A percentile compares a stretch with the other conserved stretches of the same genome.
phyloP scores from a whole-genome alignment of 805 yeast genomes.

The Saturnispora galanensis region DNA sequence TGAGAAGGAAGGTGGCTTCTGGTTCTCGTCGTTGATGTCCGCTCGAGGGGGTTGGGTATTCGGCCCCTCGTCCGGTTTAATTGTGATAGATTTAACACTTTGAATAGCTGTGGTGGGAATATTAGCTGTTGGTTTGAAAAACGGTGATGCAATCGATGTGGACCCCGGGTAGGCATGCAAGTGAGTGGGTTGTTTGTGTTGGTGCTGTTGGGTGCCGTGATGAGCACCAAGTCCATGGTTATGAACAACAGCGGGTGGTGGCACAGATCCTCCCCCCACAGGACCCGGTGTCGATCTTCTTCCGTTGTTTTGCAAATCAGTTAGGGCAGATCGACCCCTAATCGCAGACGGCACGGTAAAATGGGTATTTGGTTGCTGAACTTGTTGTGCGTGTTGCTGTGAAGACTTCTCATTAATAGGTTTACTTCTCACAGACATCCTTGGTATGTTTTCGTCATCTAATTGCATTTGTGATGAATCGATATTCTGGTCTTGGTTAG shows the following conservation, averaged over 20 bases:
- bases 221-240: slow-evolving; percentile 8
- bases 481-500: slow-evolving; percentile 7
- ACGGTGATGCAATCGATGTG: slow-evolving; percentile 22
- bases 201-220: slow-evolving; percentile 27
- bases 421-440: slow-evolving; percentile 11
- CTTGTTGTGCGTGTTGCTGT: slow-evolving; percentile 11
- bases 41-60: neutral
- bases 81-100: slow-evolving; percentile 11
- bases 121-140: slow-evolving; percentile 21
- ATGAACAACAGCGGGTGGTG: slow-evolving; percentile 2
- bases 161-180: slow-evolving; percentile 31
- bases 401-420: neutral
- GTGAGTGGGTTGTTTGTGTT: slow-evolving; percentile 44
- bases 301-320: slow-evolving; percentile 20
- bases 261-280: neutral
- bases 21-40: slow-evolving; percentile 5
- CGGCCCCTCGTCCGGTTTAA: slow-evolving; percentile 16
- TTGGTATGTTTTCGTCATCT: slow-evolving; percentile 24
- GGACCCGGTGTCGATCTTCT: neutral
- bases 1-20: neutral
- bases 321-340: slow-evolving; percentile 21
- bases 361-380: slow-evolving; percentile 5
- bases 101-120: neutral
- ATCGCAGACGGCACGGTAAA: slow-evolving; percentile 5
- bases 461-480: slow-evolving; percentile 23